phyloP scores from a whole-genome alignment of 768 basidiomycete species.

The Lactarius tabidus region DNA sequence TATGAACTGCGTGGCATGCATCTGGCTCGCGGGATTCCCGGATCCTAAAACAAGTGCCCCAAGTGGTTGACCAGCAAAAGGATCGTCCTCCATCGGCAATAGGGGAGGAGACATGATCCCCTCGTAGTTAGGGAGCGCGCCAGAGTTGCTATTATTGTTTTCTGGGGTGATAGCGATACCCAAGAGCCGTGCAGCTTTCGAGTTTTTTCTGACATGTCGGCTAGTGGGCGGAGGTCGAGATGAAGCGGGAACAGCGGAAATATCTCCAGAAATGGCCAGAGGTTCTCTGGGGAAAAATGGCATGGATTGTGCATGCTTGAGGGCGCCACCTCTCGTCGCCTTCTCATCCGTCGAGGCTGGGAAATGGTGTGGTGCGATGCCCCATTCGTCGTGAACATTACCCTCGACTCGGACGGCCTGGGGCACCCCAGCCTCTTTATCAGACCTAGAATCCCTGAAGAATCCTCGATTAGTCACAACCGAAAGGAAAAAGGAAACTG shows the following conservation, averaged over 20 bases:
- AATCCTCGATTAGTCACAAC: background rate
- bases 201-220: slow-evolving; percentile 11
- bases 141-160: background rate
- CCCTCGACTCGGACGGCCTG: background rate
- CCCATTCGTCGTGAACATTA: slow-evolving; percentile 12
- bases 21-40: background rate
- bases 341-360: background rate
- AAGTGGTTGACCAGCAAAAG: slow-evolving; percentile 1
- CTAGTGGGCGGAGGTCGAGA: background rate
- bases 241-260: background rate
- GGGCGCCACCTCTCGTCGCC: background rate
- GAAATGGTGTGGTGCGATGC: background rate
- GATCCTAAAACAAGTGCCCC: background rate
- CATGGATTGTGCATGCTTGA: slow-evolving; percentile 15
- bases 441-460: slow-evolving; percentile 6
- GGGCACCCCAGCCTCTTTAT: background rate
- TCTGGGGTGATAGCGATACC: background rate
- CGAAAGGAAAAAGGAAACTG: background rate
- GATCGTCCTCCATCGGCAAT: slow-evolving; percentile 15
- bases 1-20: background rate
- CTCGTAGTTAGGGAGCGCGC: background rate
- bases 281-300: slow-evolving; percentile 7
- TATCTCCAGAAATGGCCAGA: background rate
- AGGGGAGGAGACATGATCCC: slow-evolving; percentile 14
- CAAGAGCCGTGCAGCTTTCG: slow-evolving; percentile 7